Conservation (phyloP, 305 asterid genomes). For the Solanum hybrid region DNA sequence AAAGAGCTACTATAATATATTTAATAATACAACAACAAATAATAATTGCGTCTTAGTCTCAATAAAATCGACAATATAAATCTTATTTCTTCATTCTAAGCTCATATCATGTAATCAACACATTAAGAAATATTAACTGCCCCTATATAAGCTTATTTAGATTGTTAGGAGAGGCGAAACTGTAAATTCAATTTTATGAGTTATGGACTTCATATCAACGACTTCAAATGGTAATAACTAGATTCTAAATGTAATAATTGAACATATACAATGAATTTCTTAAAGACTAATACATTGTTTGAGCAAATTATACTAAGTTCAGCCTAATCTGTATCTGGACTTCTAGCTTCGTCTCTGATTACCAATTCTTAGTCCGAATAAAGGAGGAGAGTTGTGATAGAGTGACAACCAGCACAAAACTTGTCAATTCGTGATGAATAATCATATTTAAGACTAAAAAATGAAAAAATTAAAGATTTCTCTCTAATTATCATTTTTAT, state of each 20-base stretch:
- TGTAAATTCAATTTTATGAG: not conserved
- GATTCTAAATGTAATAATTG: not conserved
- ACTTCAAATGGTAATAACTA: not conserved
- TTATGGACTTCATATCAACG: not conserved
- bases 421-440: not conserved
- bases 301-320: not conserved
- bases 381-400: not conserved
- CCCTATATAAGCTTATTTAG: not conserved
- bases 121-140: not conserved
- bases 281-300: not conserved
- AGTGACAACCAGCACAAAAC: not conserved
- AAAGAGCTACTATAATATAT: conserved; percentile 12
- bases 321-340: rapidly evolving
- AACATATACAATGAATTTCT: not conserved
- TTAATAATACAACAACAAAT: not conserved
- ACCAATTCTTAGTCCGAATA: too few relatives aligned
- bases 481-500: not conserved
- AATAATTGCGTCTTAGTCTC: not conserved
- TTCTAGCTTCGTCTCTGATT: not conserved
- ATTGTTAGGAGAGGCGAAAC: rapidly evolving
- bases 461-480: not conserved
- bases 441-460: not conserved
- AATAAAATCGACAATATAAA: not conserved
- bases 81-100: not conserved
- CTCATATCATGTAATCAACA: not conserved